phyloP scores from a whole-genome alignment of 208 protist genomes.

The Acanthamoeba royreba region DNA sequence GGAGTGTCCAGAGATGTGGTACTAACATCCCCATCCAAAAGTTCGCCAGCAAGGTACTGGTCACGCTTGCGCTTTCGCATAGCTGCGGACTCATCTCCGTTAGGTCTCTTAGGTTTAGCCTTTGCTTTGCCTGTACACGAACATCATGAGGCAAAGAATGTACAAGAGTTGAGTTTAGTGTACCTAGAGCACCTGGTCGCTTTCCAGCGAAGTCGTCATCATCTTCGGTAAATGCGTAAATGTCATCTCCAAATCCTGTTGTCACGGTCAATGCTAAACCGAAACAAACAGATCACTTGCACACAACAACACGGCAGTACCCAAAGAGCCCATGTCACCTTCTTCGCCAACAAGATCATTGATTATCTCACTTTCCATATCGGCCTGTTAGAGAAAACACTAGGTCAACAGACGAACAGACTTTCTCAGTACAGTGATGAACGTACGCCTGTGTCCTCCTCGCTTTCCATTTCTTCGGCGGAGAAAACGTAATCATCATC shows the following conservation, averaged over 20 bases:
- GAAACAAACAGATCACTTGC: too few relatives aligned
- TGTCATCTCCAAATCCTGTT: not conserved
- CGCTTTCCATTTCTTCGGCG: not conserved
- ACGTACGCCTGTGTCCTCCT: not conserved
- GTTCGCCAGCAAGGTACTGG: not conserved
- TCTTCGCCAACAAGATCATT: not conserved
- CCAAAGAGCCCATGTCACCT: not conserved
- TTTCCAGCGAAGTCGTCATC: not conserved
- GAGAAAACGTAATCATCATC: conserved; percentile 42
- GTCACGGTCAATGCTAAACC: too few relatives aligned
- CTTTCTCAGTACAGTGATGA: too few relatives aligned
- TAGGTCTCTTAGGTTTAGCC: too few relatives aligned
- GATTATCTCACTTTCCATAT: not conserved
- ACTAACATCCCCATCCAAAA: not conserved
- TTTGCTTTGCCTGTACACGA: too few relatives aligned
- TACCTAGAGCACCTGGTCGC: not conserved
- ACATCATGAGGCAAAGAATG: too few relatives aligned
- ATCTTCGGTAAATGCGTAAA: not conserved
- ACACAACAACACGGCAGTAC: not conserved
- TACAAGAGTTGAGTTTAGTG: too few relatives aligned
- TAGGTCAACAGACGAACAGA: too few relatives aligned
- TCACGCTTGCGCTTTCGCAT: not conserved
- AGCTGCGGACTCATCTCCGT: too few relatives aligned
- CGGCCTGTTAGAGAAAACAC: not conserved
- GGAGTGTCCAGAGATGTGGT: not conserved